phyloP scores from a whole-genome alignment of 352 stramenopile species.

The Pythium aphanidermatum region DNA sequence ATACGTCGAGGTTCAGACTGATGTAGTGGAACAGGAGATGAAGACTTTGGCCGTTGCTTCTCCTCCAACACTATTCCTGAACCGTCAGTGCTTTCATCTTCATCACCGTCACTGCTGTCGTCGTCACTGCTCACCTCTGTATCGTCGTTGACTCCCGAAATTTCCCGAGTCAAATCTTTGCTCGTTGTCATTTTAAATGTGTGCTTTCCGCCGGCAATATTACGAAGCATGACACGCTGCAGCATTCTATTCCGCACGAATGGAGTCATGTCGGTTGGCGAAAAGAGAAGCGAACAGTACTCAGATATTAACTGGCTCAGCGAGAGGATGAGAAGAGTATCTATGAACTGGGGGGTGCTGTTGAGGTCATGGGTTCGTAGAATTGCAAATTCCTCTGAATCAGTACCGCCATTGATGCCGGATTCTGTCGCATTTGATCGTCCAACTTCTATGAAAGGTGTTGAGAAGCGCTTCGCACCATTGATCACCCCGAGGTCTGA shows the following conservation, averaged over 20 bases:
- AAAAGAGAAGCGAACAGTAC: slow-evolving; percentile 57
- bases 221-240: slow-evolving; percentile 14
- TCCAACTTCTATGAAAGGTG: no score
- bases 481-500: slow-evolving; percentile 47
- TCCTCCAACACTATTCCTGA: no score
- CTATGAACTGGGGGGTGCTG: slow-evolving; percentile 33
- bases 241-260: slow-evolving; percentile 46
- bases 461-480: slow-evolving; percentile 30
- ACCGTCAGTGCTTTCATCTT: not conserved
- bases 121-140: not conserved
- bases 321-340: slow-evolving; percentile 30
- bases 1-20: no score
- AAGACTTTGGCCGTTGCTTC: no score
- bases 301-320: slow-evolving; percentile 41
- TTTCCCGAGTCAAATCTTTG: not conserved
- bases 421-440: no score
- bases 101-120: not conserved
- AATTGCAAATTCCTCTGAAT: not conserved
- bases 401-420: slow-evolving; percentile 1
- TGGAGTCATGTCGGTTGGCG: slow-evolving; percentile 46
- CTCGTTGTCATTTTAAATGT: not conserved
- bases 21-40: no score
- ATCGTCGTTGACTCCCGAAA: no score
- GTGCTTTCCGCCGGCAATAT: slow-evolving; percentile 18
- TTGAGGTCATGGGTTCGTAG: slow-evolving; percentile 32